Evolutionary conservation across 2,329 filamentous ascomycete genomes (phyloP).

Genomic region (Monosporascus sp.): DNA sequence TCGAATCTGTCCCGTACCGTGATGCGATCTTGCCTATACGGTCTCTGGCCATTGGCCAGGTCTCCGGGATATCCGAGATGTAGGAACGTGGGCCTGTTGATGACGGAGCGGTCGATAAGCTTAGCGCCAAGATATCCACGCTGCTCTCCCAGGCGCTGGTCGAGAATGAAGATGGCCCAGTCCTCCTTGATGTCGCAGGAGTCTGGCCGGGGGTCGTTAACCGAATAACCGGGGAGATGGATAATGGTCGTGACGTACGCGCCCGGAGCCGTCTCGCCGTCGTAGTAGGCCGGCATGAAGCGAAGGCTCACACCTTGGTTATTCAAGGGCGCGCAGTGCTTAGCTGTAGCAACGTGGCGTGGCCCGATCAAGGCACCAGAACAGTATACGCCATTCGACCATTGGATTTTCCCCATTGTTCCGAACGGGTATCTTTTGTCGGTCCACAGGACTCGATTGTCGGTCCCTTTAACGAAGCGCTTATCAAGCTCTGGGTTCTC

Average conservation of each 20-base stretch:
- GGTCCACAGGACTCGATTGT: constrained; percentile 16
- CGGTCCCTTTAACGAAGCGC: constrained; percentile 16
- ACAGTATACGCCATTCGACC: constrained; percentile 18
- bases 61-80: constrained; percentile 11
- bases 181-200: constrained; percentile 18
- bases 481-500: constrained; percentile 3
- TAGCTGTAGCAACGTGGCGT: constrained; percentile 23
- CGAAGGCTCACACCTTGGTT: constrained; percentile 10
- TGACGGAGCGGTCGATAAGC: constrained; percentile 2
- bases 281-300: constrained; percentile 21
- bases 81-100: constrained; percentile 14
- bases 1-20: constrained; percentile 3
- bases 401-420: constrained; percentile 16
- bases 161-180: constrained; percentile 23
- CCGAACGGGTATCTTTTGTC: constrained; percentile 14
- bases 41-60: constrained; percentile 5
- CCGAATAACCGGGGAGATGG: constrained; percentile 5
- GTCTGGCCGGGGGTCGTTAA: constrained; percentile 1
- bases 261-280: constrained; percentile 11
- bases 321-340: constrained; percentile 18
- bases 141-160: constrained; percentile 18
- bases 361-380: constrained; percentile 23
- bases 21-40: constrained; percentile 10
- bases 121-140: constrained; percentile 20
- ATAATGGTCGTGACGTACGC: constrained; percentile 6